A percentile compares a stretch with the other conserved stretches of the same genome.
These are phyloP conservation scores for Danielia oregonensis DNA, from an alignment of 805 yeast species.

Conservation along the genomic window DNA sequence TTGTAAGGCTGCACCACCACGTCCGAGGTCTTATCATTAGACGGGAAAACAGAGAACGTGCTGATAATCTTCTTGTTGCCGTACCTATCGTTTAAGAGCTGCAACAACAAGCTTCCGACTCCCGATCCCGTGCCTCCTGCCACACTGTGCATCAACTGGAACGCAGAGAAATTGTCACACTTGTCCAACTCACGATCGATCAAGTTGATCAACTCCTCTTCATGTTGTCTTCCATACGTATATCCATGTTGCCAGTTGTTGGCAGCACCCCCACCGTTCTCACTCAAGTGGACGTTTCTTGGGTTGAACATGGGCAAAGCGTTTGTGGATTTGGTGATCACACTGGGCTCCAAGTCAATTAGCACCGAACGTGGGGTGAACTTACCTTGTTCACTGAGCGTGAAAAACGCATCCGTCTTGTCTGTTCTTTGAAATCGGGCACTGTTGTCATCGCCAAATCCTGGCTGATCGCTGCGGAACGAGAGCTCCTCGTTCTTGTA, in stretches of 20 bases:
- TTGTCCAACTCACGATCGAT: slow-evolving; percentile 87
- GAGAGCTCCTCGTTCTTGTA: slow-evolving; percentile 24
- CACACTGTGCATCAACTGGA: slow-evolving; percentile 87
- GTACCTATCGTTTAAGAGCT: slow-evolving; percentile 73
- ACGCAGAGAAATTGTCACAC: slow-evolving; percentile 85
- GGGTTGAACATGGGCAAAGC: slow-evolving; percentile 71
- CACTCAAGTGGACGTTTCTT: slow-evolving; percentile 71
- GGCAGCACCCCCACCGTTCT: slow-evolving; percentile 91
- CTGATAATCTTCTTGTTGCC: slow-evolving; percentile 74
- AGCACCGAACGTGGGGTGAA: slow-evolving; percentile 87
- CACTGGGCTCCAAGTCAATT: slow-evolving; percentile 88
- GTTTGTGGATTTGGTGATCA: slow-evolving; percentile 58
- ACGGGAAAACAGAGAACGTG: slow-evolving; percentile 85
- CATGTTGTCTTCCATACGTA: slow-evolving; percentile 61
- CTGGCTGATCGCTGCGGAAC: slow-evolving; percentile 12
- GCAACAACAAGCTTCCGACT: slow-evolving; percentile 78
- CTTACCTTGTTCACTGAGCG: slow-evolving; percentile 65
- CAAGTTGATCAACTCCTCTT: slow-evolving; percentile 75
- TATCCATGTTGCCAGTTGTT: slow-evolving; percentile 95
- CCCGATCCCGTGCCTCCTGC: slow-evolving; percentile 99
- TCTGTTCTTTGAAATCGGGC: slow-evolving; percentile 45
- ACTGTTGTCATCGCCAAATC: slow-evolving; percentile 2
- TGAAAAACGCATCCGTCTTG: slow-evolving; percentile 80
- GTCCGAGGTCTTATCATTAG: slow-evolving; percentile 73
- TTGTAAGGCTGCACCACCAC: slow-evolving; percentile 99